These are phyloP conservation scores for Flaveria linearis DNA, from an alignment of 129 eudicot genomes.

Conservation along the genomic window DNA sequence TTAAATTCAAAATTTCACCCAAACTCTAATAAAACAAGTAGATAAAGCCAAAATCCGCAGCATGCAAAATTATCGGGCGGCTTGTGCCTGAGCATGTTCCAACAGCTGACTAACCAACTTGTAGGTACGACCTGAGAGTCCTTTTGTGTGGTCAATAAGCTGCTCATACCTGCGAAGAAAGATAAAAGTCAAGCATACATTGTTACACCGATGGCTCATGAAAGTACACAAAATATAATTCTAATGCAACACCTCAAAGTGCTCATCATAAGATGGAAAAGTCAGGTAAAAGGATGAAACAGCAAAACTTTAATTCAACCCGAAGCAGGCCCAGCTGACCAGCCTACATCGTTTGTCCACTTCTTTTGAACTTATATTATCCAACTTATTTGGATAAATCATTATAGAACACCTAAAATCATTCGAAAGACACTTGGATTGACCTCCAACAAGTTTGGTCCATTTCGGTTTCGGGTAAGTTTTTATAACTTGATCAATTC, in stretches of 20 bases:
- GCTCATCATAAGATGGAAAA: background rate
- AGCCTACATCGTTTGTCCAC: background rate
- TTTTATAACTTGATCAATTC: background rate
- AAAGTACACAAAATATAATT: background rate
- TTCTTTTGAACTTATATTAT: background rate
- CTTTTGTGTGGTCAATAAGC: constrained; percentile 93
- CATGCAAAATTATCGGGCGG: constrained; percentile 53
- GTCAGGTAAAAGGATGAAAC: background rate
- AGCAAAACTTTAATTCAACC: background rate
- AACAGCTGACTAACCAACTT: constrained; percentile 76
- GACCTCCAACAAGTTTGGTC: background rate
- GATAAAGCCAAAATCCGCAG: constrained; percentile 28
- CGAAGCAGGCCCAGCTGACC: background rate
- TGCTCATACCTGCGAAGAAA: constrained; percentile 74
- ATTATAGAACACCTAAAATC: background rate
- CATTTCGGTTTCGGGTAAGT: background rate
- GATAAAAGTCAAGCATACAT: background rate
- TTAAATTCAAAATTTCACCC: constrained; percentile 13
- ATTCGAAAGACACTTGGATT: background rate
- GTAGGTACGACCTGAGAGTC: constrained; percentile 80
- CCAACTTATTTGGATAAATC: too few species aligned
- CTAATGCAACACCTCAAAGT: background rate
- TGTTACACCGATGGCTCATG: background rate
- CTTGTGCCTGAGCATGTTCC: constrained; percentile 76
- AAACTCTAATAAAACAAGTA: constrained; percentile 1